Evolutionary conservation across 2,329 filamentous ascomycete species (phyloP).

Genomic region (Fusarium sp.): DNA sequence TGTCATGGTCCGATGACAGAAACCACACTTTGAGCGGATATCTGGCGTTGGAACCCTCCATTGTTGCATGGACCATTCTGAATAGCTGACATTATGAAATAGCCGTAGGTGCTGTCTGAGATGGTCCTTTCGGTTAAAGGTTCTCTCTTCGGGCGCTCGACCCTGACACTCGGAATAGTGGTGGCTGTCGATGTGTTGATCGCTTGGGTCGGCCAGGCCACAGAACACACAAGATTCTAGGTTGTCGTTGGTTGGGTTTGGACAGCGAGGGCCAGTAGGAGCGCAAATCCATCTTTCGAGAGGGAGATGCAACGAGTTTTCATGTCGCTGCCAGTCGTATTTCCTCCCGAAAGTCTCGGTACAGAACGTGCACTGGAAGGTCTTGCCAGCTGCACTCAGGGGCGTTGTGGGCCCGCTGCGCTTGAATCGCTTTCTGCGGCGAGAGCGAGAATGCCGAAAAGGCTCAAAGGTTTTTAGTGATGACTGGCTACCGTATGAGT

Average conservation of each 20-base stretch:
- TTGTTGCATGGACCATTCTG: conserved; percentile 55
- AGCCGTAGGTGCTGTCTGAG: conserved; percentile 55
- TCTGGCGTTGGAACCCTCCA: conserved; percentile 51
- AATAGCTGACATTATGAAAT: conserved; percentile 54
- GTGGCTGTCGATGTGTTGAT: conserved; percentile 50
- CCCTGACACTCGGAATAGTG: conserved; percentile 59
- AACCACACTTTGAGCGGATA: conserved; percentile 54
- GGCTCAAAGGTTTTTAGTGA: conserved; percentile 50
- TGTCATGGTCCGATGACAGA: conserved; percentile 50
- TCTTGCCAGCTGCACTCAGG: neutral
- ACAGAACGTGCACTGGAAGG: conserved; percentile 57
- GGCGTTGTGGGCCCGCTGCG: neutral
- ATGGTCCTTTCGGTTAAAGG: conserved; percentile 57
- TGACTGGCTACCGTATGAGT: conserved; percentile 60
- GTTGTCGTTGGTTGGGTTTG: conserved; percentile 54
- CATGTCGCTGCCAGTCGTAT: conserved; percentile 62
- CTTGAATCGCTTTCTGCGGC: conserved; percentile 20
- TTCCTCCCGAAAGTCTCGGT: conserved; percentile 58
- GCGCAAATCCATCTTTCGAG: conserved; percentile 60
- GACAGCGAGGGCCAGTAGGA: conserved; percentile 48
- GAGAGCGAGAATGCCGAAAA: conserved; percentile 54
- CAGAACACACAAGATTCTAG: conserved; percentile 51
- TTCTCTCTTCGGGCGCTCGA: conserved; percentile 46
- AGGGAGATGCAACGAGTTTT: conserved; percentile 58
- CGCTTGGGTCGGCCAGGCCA: conserved; percentile 43